Base-by-base conservation (phyloP, 2,329 filamentous ascomycete species). In the Meredithiella fracta region DNA sequence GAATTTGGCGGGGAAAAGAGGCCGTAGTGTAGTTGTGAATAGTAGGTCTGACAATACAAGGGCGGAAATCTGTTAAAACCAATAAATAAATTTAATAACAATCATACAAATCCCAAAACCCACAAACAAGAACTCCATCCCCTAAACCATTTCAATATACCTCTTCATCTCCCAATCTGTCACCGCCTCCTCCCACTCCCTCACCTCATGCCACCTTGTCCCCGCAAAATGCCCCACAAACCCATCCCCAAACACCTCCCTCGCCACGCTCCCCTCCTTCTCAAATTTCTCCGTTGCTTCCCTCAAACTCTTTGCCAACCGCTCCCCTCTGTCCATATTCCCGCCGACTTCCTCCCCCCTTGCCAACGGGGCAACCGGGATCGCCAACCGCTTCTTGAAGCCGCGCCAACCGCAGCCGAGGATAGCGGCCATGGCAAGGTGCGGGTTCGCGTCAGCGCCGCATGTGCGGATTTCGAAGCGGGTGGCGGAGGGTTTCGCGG, bases 141-240 rank as follows among this genome's bases (percentile, higher is more conserved):
- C 22, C 50, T 67, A 83, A 58, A 86, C 81, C n/a, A 82, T 86
- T 68, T 88, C 85, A 60, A 88, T 86, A 64, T 89, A 89, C 58
- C 85, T 75, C 69, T 78, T 79, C 67, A 88, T 75, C 68, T 90
- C 85, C 89, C 91, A 97, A 68, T 97, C 92, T 20, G 92, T 97
- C 4, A 97, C 91, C 1, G 90, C 90, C 67, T 97, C 91, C 63
- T 97, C 90, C 85, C 86, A 98, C 20, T 95, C 70, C 59, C 86
- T 74, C 58, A 92, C 77, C 70, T 98, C 92, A 68, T 98, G 90
- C 67, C 94, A 84, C 61, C 92, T 78, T 17, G 91, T 95, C 15
- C 92, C 92, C 11, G 83, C 87, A 71, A 83, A 98, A 68, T 97
- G 92, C 15, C 97, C 90, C 2, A 98, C 92, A 69, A 98, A 98